Evolutionary conservation across 73 alveolate species (phyloP).

Genomic region (Paramecium caudatum): DNA sequence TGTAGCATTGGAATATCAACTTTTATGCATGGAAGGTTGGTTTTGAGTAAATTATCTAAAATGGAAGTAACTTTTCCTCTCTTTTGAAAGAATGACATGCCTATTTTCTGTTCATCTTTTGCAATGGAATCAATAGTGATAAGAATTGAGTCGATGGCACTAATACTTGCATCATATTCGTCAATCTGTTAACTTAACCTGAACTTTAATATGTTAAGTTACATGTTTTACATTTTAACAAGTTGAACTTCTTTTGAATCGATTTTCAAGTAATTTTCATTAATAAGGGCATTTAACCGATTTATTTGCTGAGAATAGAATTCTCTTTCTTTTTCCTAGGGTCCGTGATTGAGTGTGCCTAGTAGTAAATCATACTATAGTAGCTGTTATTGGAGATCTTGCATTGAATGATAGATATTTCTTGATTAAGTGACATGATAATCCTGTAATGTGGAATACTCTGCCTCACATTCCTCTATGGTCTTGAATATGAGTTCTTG

Average conservation of each 20-base stretch:
- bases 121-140: neutral
- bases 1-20: neutral
- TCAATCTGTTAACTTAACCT: neutral
- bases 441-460: conserved; percentile 38
- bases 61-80: neutral
- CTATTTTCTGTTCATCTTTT: neutral
- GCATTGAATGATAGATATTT: conserved; percentile 3
- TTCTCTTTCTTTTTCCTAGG: conserved; percentile 18
- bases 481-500: neutral
- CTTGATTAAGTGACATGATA: neutral
- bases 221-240: neutral
- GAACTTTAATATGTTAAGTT: neutral
- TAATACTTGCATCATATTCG: conserved; percentile 7
- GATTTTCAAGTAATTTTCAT: neutral
- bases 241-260: conserved; percentile 25
- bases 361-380: neutral
- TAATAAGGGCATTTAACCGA: neutral
- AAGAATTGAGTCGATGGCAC: neutral
- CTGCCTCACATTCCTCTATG: conserved; percentile 30
- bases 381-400: neutral
- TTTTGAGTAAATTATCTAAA: neutral
- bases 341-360: neutral
- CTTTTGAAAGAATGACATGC: neutral
- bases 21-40: neutral
- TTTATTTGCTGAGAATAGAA: neutral